phyloP scores from a whole-genome alignment of 352 stramenopile species.

The Pythium myriotylum region DNA sequence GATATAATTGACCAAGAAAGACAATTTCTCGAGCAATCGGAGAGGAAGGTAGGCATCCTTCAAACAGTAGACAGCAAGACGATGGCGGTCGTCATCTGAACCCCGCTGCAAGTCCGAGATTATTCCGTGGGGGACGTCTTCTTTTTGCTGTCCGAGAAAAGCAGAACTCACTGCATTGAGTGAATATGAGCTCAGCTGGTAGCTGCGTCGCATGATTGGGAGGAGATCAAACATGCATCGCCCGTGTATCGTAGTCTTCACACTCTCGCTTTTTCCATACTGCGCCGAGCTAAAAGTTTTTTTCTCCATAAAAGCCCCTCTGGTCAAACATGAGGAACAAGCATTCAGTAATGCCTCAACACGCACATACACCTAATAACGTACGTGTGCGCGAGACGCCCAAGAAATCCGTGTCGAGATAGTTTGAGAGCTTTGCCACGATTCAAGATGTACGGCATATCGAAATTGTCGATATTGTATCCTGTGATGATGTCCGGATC shows the following conservation, averaged over 20 bases:
- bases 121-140: slow-evolving; percentile 99
- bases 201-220: slow-evolving; percentile 99
- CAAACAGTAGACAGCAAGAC: slow-evolving; percentile 99
- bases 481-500: slow-evolving; percentile 99
- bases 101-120: slow-evolving; percentile 95
- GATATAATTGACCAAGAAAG: slow-evolving; percentile 99
- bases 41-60: slow-evolving; percentile 98
- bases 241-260: slow-evolving; percentile 98
- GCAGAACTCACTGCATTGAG: slow-evolving; percentile 98
- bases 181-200: slow-evolving; percentile 99
- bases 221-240: slow-evolving; percentile 99
- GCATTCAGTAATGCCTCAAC: neutral
- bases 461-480: slow-evolving; percentile 99
- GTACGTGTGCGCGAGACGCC: slow-evolving; percentile 87
- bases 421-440: slow-evolving; percentile 94
- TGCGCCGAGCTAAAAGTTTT: slow-evolving; percentile 98
- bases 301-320: slow-evolving; percentile 92
- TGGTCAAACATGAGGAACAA: neutral
- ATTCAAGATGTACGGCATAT: slow-evolving; percentile 99
- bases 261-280: slow-evolving; percentile 97
- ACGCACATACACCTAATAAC: slow-evolving; percentile 8
- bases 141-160: slow-evolving; percentile 98
- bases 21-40: slow-evolving; percentile 98
- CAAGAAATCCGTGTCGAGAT: slow-evolving; percentile 75
- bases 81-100: slow-evolving; percentile 96